A percentile compares a stretch with the other conserved stretches of the same genome.
These are phyloP conservation scores for Penicillium sp. DNA, from an alignment of 2,329 filamentous ascomycete species.

Conservation along the genomic window DNA sequence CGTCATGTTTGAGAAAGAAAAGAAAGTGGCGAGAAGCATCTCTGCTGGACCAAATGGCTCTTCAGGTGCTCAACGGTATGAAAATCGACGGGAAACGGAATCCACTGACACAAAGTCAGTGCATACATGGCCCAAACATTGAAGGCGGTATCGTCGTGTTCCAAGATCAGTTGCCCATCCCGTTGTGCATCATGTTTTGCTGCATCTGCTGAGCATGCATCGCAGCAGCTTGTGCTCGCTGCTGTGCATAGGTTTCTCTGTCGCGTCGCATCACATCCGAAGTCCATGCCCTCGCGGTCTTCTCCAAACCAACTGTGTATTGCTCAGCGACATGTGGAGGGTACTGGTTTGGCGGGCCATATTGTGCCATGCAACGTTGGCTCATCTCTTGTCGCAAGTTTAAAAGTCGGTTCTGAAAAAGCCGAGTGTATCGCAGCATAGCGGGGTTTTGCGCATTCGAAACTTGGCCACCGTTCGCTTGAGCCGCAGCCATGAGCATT, in stretches of 20 bases:
- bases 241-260: constrained; percentile 25
- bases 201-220: constrained; percentile 36
- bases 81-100: too few relatives aligned
- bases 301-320: constrained; percentile 33
- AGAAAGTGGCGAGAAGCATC: too few relatives aligned
- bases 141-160: neutral
- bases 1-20: too few relatives aligned
- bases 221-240: constrained; percentile 28
- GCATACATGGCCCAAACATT: neutral
- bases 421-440: constrained; percentile 30
- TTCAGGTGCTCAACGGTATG: too few relatives aligned
- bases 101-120: neutral
- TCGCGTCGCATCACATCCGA: constrained; percentile 36
- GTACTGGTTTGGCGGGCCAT: constrained; percentile 35
- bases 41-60: too few relatives aligned
- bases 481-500: constrained; percentile 35
- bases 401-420: constrained; percentile 34
- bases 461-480: constrained; percentile 34
- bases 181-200: constrained; percentile 40
- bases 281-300: constrained; percentile 33
- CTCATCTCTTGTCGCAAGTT: constrained; percentile 35
- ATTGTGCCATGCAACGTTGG: constrained; percentile 32
- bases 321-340: constrained; percentile 35
- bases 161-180: constrained; percentile 29
- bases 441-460: constrained; percentile 26